These are phyloP conservation scores for Lavandula angustifolia DNA, from an alignment of 257 asterid genomes.

Conservation along the genomic window DNA sequence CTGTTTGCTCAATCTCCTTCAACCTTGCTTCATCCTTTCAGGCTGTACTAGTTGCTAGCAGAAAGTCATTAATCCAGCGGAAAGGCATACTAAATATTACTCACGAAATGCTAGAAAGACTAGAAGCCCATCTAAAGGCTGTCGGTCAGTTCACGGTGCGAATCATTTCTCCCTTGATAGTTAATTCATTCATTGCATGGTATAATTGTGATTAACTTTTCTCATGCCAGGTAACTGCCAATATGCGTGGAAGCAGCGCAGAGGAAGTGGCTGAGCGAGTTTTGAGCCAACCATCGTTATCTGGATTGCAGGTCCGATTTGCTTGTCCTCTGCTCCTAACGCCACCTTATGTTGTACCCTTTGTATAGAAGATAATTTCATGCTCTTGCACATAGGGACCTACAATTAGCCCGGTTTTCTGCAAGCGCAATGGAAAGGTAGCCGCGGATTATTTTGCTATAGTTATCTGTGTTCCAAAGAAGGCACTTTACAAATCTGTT, in stretches of 20 bases:
- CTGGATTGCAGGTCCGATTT: conserved; percentile 83
- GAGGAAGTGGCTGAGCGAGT: conserved; percentile 92
- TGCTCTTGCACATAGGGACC: conserved; percentile 71
- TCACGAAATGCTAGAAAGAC: conserved; percentile 94
- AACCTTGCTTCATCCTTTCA: conserved; percentile 40
- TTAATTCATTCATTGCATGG: conserved; percentile 15
- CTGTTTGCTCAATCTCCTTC: conserved; percentile 22
- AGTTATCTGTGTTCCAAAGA: conserved; percentile 90
- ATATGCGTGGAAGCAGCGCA: conserved; percentile 93
- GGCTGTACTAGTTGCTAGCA: conserved; percentile 95
- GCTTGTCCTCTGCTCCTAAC: conserved; percentile 18
- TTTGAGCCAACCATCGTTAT: conserved; percentile 76
- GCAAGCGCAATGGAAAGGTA: conserved; percentile 62
- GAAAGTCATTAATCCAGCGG: conserved; percentile 75
- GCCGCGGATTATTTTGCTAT: conserved; percentile 74
- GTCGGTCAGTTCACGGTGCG: conserved; percentile 85
- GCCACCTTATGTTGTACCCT: conserved; percentile 3
- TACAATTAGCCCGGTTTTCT: conserved; percentile 82
- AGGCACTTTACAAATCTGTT: conserved; percentile 84
- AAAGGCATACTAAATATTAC: conserved; percentile 78
- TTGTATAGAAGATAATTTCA: not conserved
- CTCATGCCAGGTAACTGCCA: conserved; percentile 75
- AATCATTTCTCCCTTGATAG: conserved; percentile 12
- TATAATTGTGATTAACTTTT: conserved; percentile 27
- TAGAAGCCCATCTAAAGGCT: conserved; percentile 95